Conservation (phyloP, 2,329 filamentous ascomycete species). For the Huntiella bhutanensis region DNA sequence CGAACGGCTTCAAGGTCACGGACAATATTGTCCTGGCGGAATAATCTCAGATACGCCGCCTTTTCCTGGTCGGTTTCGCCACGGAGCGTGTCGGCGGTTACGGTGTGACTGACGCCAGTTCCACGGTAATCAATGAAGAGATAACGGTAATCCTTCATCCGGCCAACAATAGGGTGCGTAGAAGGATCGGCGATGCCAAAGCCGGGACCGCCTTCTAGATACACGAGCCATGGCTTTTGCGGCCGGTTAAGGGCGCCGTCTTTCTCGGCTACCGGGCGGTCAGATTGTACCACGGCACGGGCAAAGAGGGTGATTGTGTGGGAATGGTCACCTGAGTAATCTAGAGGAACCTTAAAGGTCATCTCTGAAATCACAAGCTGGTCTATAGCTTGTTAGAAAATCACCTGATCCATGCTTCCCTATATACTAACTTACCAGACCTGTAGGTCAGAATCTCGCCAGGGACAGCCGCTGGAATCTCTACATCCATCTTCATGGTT, state of each 20-base stretch:
- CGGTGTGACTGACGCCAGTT: slow-evolving; percentile 65
- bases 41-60: slow-evolving; percentile 62
- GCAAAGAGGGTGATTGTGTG: slow-evolving; percentile 57
- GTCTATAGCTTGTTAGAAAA: slow-evolving; percentile 27
- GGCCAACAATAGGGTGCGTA: slow-evolving; percentile 49
- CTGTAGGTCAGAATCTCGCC: slow-evolving; percentile 8
- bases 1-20: slow-evolving; percentile 76
- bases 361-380: slow-evolving; percentile 61
- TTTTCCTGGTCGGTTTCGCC: slow-evolving; percentile 48
- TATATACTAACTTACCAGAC: slow-evolving; percentile 1
- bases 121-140: slow-evolving; percentile 83
- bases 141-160: slow-evolving; percentile 64
- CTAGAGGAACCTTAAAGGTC: slow-evolving; percentile 71
- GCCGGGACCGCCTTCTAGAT: slow-evolving; percentile 73
- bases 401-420: background rate
- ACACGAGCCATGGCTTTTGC: slow-evolving; percentile 44
- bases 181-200: slow-evolving; percentile 60
- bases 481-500: background rate
- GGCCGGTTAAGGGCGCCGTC: slow-evolving; percentile 19
- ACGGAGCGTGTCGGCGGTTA: slow-evolving; percentile 47
- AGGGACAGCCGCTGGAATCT: slow-evolving; percentile 5
- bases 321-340: slow-evolving; percentile 42
- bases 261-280: slow-evolving; percentile 35
- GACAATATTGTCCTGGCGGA: slow-evolving; percentile 81
- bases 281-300: slow-evolving; percentile 49